Evolutionary conservation across 345 rosid genomes (phyloP).

Genomic region (Eucalyptus cloeziana): DNA sequence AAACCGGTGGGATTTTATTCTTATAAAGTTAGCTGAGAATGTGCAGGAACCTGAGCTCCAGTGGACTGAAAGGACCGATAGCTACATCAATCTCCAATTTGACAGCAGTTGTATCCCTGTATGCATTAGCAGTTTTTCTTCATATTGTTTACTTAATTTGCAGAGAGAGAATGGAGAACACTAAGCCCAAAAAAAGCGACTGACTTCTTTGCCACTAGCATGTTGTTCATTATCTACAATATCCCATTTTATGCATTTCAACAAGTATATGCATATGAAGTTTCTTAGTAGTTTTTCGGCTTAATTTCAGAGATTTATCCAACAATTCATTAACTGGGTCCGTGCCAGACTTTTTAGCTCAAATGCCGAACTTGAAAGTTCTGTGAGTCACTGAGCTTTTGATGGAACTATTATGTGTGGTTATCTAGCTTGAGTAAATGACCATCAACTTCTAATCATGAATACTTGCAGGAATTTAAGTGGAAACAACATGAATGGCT

Average conservation of each 20-base stretch:
- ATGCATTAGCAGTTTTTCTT: too few species aligned
- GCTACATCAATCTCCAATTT: too few species aligned
- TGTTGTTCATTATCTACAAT: not conserved
- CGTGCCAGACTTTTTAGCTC: slow-evolving; percentile 22
- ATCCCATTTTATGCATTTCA: not conserved
- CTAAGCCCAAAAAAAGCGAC: not conserved
- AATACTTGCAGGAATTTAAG: slow-evolving; percentile 14
- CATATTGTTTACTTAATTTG: not conserved
- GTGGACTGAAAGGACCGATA: too few species aligned
- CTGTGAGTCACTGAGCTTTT: slow-evolving; percentile 27
- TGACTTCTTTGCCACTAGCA: not conserved
- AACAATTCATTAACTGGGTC: slow-evolving; percentile 31
- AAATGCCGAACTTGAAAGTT: slow-evolving; percentile 12
- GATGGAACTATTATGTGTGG: not conserved
- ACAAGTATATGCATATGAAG: not conserved
- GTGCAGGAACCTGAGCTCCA: too few species aligned
- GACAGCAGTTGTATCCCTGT: too few species aligned
- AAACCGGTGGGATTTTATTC: too few species aligned
- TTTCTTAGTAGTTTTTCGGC: not conserved
- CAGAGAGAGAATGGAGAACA: not conserved
- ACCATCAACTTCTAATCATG: not conserved
- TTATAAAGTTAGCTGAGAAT: too few species aligned
- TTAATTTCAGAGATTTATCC: slow-evolving; percentile 42
- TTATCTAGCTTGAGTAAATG: not conserved
- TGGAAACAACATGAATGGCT: slow-evolving; percentile 27